These are phyloP conservation scores for Pholiota adiposa DNA, from an alignment of 1,284 basidiomycete genomes.

Conservation along the genomic window DNA sequence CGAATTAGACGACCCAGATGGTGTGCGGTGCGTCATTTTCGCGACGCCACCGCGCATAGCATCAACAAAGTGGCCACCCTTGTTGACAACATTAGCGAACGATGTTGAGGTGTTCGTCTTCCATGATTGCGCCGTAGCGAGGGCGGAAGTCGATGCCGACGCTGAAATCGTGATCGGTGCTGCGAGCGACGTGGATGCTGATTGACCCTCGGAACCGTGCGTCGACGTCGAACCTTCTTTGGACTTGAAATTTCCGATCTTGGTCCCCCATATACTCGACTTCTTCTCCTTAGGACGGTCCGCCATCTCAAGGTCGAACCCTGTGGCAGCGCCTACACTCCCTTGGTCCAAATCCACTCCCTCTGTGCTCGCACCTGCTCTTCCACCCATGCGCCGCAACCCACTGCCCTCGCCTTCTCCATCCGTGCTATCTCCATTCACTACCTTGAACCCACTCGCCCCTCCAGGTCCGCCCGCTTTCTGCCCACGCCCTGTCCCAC, in stretches of 20 bases:
- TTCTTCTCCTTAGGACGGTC: slow-evolving; percentile 12
- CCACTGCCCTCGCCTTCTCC: neutral
- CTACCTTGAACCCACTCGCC: slow-evolving; percentile 12
- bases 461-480: slow-evolving; percentile 1
- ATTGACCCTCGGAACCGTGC: neutral
- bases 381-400: neutral
- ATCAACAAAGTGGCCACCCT: slow-evolving; percentile 14
- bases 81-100: slow-evolving; percentile 7
- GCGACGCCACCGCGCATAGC: slow-evolving; percentile 16
- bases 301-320: neutral
- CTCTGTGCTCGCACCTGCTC: neutral
- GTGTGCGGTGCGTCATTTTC: slow-evolving; percentile 9
- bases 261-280: slow-evolving; percentile 18
- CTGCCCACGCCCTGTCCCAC: neutral
- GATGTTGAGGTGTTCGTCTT: slow-evolving; percentile 5
- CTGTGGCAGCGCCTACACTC: neutral
- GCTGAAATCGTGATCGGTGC: neutral
- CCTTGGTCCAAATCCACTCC: no score
- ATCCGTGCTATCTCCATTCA: slow-evolving; percentile 11
- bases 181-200: neutral
- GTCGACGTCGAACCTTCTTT: slow-evolving; percentile 1
- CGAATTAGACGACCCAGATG: neutral
- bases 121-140: slow-evolving; percentile 1
- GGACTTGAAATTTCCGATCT: slow-evolving; percentile 14
- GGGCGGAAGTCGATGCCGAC: slow-evolving; percentile 2